Conservation (phyloP, 2,329 filamentous ascomycete genomes). For the Colletotrichum sp. region DNA sequence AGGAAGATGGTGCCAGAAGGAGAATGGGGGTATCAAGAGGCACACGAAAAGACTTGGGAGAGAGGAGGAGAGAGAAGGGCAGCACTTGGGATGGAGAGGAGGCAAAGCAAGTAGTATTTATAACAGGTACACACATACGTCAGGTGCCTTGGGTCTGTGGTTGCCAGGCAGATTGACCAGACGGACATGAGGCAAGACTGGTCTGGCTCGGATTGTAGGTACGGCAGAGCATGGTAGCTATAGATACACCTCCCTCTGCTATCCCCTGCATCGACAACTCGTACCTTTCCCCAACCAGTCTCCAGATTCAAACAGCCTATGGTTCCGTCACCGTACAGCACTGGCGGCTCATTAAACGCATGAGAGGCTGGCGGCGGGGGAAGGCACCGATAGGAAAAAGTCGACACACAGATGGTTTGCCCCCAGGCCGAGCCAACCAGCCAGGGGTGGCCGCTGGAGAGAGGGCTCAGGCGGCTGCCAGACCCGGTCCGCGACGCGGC, state of each 20-base stretch:
- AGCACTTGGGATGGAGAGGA: background rate
- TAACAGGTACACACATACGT: background rate
- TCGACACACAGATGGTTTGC: conserved; percentile 6
- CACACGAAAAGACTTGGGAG: background rate
- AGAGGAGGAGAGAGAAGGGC: background rate
- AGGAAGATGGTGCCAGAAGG: background rate
- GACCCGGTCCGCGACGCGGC: background rate
- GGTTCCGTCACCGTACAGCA: conserved; percentile 16
- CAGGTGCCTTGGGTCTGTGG: background rate
- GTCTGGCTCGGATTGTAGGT: background rate
- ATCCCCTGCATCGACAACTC: background rate
- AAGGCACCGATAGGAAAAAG: conserved; percentile 13
- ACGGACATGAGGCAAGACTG: background rate
- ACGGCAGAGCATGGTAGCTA: background rate
- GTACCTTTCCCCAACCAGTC: background rate
- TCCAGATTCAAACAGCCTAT: background rate
- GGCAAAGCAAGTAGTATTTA: conserved; percentile 7
- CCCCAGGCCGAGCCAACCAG: background rate
- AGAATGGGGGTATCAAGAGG: background rate
- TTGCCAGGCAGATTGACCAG: background rate
- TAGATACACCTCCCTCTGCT: background rate
- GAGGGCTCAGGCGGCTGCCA: background rate
- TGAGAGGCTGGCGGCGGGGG: background rate
- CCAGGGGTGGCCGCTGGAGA: background rate
- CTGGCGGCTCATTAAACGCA: background rate